Base-by-base conservation (phyloP, 2,329 filamentous ascomycete species). In the Helotiales sp. region DNA sequence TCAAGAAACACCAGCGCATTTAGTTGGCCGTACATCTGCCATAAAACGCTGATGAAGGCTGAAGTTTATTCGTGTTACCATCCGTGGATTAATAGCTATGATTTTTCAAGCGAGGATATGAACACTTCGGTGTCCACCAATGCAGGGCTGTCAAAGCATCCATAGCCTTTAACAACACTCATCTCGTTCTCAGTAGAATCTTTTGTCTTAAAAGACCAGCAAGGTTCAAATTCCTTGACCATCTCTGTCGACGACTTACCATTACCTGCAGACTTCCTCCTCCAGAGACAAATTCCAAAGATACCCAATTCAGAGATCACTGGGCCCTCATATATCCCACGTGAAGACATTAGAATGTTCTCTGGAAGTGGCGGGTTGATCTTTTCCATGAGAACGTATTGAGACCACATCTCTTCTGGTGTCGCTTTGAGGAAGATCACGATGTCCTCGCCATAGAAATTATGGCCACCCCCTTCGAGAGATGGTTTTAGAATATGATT, bases 161-260 rank as follows among this genome's bases (percentile, higher is more conserved):
- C 75, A 65, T 75, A 76, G 0, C 77, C 75, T 58, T 78, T 79
- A 2, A 77, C 73, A 29, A 79, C 76, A 61, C 73, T 78, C 75
- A 79, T 78, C 58, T 79, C 75, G 54, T 78, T 64, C 2, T 77
- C 62, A 22, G 69, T 62, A 0, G 61, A 60, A 53, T 71, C 66
- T 60, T 79, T 79, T 5, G 74, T 76, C 60, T 79, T 79, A 59
- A 78, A 75, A 4, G 72, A 74, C 75, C 76, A 79, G 42, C 47
- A 50, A 42, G 58, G 57, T 10, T 52, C 40, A 12, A 36, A 22
- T 22, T 57, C 47, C 15, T 1, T 74, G 73, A 22, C 36, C 40
- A 46, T 54, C 31, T 12, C 55, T n/a, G 10, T 27, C 8, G 8
- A 49, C 7, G 6, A 27, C n/a, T 61, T 52, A 12, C 22, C 33